phyloP scores from a whole-genome alignment of 352 stramenopile genomes.

The Saprolegnia parasitica region DNA sequence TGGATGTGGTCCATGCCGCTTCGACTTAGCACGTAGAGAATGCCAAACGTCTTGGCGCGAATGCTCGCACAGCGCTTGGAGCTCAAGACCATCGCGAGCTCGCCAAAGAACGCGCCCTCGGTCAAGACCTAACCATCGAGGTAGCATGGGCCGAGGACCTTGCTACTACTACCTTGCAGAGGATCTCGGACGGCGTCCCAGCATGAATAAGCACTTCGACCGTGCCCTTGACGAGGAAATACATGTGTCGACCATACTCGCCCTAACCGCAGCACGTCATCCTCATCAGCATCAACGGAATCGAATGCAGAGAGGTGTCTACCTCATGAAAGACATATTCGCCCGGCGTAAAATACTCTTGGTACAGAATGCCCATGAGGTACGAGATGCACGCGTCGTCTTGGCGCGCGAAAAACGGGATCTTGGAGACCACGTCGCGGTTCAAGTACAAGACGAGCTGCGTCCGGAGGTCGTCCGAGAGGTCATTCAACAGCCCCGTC shows the following conservation, averaged over 20 bases:
- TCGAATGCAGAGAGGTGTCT: neutral
- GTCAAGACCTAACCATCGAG: conserved; percentile 32
- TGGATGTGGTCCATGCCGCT: conserved; percentile 66
- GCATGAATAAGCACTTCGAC: conserved; percentile 70
- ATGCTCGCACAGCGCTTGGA: conserved; percentile 76
- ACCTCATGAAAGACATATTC: conserved; percentile 79
- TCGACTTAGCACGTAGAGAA: conserved; percentile 68
- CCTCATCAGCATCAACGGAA: neutral
- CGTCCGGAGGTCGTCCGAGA: conserved; percentile 70
- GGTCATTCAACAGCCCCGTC: conserved; percentile 54
- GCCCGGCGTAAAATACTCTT: conserved; percentile 68
- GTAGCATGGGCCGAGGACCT: conserved; percentile 29
- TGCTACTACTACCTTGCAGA: conserved; percentile 41
- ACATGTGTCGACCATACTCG: conserved; percentile 75
- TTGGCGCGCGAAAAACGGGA: conserved; percentile 71
- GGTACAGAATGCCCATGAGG: conserved; percentile 72
- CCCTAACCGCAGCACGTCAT: too few species aligned
- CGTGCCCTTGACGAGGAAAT: conserved; percentile 72
- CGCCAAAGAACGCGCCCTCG: conserved; percentile 74
- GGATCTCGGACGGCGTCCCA: conserved; percentile 39
- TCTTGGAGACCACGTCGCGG: conserved; percentile 77
- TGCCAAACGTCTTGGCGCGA: conserved; percentile 74
- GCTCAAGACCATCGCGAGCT: conserved; percentile 76
- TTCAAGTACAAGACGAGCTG: conserved; percentile 75
- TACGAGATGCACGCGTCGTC: conserved; percentile 79